A percentile compares a stretch with the other conserved stretches of the same genome.
Evolutionary conservation across 2,329 filamentous ascomycete species (phyloP).

Genomic region (Trichoderma hamatum): DNA sequence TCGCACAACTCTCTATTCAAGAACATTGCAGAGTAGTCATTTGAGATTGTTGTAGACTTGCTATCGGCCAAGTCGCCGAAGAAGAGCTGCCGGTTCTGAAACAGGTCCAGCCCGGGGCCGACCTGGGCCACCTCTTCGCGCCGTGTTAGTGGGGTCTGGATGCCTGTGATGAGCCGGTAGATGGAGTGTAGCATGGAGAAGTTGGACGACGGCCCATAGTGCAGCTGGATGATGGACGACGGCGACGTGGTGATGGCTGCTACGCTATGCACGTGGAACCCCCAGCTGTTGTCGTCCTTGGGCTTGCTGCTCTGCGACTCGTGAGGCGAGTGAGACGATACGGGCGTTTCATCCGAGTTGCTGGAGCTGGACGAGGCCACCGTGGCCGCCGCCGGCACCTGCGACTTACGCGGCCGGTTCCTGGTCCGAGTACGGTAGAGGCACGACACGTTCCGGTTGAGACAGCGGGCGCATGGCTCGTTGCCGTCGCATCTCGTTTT

Average conservation of each 20-base stretch:
- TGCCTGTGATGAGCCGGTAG: conserved; percentile 20
- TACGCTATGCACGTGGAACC: conserved; percentile 19
- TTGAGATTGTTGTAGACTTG: conserved; percentile 3
- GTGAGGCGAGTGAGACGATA: background rate
- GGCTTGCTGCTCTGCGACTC: background rate
- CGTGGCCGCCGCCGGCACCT: background rate
- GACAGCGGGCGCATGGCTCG: conserved; percentile 15
- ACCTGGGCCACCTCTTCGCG: conserved; percentile 20
- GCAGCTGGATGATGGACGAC: conserved; percentile 21
- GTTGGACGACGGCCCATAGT: conserved; percentile 21
- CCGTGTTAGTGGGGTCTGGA: conserved; percentile 14
- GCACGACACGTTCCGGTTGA: conserved; percentile 20
- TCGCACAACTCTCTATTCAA: conserved; percentile 5
- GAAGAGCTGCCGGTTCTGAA: conserved; percentile 24
- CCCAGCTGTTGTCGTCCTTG: conserved; percentile 23
- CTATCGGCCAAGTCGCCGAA: conserved; percentile 19
- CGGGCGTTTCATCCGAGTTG: conserved; percentile 14
- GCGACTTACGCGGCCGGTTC: conserved; percentile 21
- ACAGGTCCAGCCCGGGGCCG: conserved; percentile 12
- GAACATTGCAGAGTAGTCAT: conserved; percentile 19
- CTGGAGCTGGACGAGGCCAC: conserved; percentile 3
- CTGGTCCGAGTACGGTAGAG: conserved; percentile 18
- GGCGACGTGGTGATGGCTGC: conserved; percentile 16
- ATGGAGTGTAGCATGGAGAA: conserved; percentile 23
- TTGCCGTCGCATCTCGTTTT: conserved; percentile 25